Conservation (phyloP, 352 stramenopile species). For the Phytophthora palmivora region DNA sequence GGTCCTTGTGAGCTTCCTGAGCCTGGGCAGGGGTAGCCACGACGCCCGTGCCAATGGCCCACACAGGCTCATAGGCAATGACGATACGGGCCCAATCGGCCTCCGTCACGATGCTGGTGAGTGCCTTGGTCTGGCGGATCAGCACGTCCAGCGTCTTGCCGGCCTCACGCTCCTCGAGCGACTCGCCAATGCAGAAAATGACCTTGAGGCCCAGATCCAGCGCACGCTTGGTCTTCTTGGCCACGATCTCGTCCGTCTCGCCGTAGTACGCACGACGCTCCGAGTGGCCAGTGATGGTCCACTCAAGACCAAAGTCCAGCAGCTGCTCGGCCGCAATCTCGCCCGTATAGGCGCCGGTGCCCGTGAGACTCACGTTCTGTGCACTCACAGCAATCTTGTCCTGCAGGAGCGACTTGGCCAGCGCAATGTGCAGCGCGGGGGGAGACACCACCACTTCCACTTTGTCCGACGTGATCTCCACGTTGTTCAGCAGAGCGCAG, state of each 20-base stretch:
- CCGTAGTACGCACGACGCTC: constrained; percentile 85
- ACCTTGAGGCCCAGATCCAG: constrained; percentile 86
- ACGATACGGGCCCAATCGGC: constrained; percentile 79
- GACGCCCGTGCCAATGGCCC: constrained; percentile 95
- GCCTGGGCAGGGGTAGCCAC: constrained; percentile 94
- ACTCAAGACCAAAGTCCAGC: constrained; percentile 65
- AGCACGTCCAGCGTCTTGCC: constrained; percentile 91
- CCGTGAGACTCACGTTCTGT: constrained; percentile 89
- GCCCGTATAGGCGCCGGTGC: constrained; percentile 93
- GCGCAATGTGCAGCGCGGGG: constrained; percentile 60
- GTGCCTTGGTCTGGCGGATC: constrained; percentile 92
- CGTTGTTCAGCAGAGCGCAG: constrained; percentile 84
- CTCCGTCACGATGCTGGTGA: constrained; percentile 85
- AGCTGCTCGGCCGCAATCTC: constrained; percentile 92
- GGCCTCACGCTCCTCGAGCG: constrained; percentile 82
- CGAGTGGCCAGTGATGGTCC: constrained; percentile 87
- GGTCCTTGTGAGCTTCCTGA: constrained; percentile 88
- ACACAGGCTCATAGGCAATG: constrained; percentile 96
- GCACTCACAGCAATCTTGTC: constrained; percentile 75
- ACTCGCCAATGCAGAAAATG: constrained; percentile 97
- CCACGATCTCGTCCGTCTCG: constrained; percentile 92
- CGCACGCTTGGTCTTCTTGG: constrained; percentile 89
- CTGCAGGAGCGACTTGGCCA: constrained; percentile 59
- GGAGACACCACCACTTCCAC: constrained; percentile 84
- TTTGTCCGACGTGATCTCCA: constrained; percentile 64